Conservation (phyloP, 768 basidiomycete species). For the Naganishia randhawae region DNA sequence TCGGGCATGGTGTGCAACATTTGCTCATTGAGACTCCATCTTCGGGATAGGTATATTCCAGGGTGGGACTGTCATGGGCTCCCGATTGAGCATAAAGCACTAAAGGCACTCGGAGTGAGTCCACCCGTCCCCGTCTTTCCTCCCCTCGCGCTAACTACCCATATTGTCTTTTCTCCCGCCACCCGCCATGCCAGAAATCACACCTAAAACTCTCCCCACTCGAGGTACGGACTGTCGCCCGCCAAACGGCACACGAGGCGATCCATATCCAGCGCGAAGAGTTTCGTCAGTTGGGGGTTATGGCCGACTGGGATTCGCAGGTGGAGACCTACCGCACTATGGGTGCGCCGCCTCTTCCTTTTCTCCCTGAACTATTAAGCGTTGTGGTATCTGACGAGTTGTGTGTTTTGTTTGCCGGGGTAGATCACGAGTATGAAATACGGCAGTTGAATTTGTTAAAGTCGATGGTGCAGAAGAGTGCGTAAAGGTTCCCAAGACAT, state of each 20-base stretch:
- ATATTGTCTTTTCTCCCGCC: no score
- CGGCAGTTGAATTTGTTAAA: slow-evolving; percentile 80
- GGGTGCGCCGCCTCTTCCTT: slow-evolving; percentile 55
- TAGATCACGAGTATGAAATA: slow-evolving; percentile 83
- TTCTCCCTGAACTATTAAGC: no score
- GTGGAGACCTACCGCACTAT: slow-evolving; percentile 72
- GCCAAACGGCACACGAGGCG: slow-evolving; percentile 67
- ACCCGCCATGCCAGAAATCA: slow-evolving; percentile 52
- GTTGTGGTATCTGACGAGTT: no score
- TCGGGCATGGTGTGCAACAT: no score
- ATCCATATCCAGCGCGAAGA: slow-evolving; percentile 72
- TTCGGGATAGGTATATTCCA: slow-evolving; percentile 70
- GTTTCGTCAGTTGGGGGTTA: slow-evolving; percentile 75
- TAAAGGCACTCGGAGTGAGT: slow-evolving; percentile 67
- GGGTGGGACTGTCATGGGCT: slow-evolving; percentile 99
- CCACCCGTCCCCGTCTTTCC: not conserved
- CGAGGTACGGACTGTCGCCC: slow-evolving; percentile 67
- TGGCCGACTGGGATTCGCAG: slow-evolving; percentile 77
- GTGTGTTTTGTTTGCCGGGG: not conserved
- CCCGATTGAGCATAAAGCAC: slow-evolving; percentile 91
- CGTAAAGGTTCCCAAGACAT: slow-evolving; percentile 24
- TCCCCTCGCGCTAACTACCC: no score
- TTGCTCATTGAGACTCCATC: no score
- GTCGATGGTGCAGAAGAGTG: slow-evolving; percentile 83
- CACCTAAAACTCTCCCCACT: slow-evolving; percentile 61